Evolutionary conservation across 2,329 filamentous ascomycete genomes (phyloP), one percentile per base, ranked within the genome.

Genomic region (Exophiala spinifera): DNA sequence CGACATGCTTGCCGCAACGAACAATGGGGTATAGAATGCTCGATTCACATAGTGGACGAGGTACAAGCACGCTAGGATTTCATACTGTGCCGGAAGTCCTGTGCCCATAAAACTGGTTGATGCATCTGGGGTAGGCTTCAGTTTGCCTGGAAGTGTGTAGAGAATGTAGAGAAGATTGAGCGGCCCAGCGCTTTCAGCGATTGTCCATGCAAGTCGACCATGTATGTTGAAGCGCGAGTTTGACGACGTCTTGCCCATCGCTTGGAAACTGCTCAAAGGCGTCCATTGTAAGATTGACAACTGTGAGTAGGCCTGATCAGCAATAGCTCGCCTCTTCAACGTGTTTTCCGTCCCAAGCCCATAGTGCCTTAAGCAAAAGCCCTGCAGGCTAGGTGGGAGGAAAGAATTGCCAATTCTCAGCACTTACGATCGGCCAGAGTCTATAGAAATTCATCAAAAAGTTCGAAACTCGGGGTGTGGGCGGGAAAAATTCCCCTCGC

Each of bases 11-110:
- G 92, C 92, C 60, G 92, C 89, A 36, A 83, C 74, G 61, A 92
- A 78, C 54, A 95, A 75, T 2, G 94, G 92, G 52, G 85, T 87
- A 58, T 95, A 73, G 53, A 97, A 71, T 8, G 94, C 91, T 59
- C 94, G 89, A 78, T 99, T 95, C 67, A 84, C 63, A 77, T 99
- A 99, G 75, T 99, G 94, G 52, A 92, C 82, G 31, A 88, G 78
- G 77, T 88, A 74, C 0, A 76, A 64, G 3, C 64, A 56, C 1
- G 63, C 68, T 21, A 72, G 55, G 19, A 75, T 53, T 51, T 73
- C 69, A 43, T 71, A 72, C 36, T 66, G 63, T 2, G 61, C 39
- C 1, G 72, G 70, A 2, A 75, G 65, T 19, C 64, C 60, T 15
- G 59, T 55, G 43, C 47, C 49, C 10, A 61, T 36, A 44, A 58